phyloP scores from a whole-genome alignment of 768 basidiomycete species.

The Crassisporium funariophilum region DNA sequence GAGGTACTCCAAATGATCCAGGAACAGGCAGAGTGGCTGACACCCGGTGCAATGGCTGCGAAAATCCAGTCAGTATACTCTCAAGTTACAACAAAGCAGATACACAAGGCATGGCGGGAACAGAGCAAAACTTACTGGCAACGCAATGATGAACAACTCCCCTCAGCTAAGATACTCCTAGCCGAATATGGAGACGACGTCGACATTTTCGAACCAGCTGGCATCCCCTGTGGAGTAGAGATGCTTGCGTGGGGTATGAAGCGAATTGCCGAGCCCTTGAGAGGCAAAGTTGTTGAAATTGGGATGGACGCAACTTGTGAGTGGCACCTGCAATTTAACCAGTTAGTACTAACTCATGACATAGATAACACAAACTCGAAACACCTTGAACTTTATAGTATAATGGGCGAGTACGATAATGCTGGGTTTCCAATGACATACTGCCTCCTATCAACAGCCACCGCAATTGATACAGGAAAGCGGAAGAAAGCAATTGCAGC shows the following conservation, averaged over 20 bases:
- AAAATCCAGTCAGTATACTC: conserved; percentile 35
- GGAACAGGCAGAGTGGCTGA: conserved; percentile 22
- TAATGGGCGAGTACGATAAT: conserved; percentile 22
- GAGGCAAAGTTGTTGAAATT: conserved; percentile 21
- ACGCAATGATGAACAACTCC: conserved; percentile 21
- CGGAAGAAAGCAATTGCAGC: conserved; percentile 17
- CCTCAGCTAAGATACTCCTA: conserved; percentile 25
- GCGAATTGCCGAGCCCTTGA: conserved; percentile 14
- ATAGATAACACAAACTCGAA: conserved; percentile 25
- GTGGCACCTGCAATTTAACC: conserved; percentile 5
- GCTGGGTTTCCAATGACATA: conserved; percentile 26
- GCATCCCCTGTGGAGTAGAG: conserved; percentile 22
- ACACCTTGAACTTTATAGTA: conserved; percentile 24
- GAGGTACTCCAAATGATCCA: conserved; percentile 23
- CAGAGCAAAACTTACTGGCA: conserved; percentile 29
- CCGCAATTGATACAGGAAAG: conserved; percentile 20
- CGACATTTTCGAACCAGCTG: conserved; percentile 19
- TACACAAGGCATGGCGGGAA: conserved; percentile 27
- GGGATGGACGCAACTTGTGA: conserved; percentile 26
- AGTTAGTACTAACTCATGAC: conserved; percentile 1
- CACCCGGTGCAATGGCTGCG: conserved; percentile 28
- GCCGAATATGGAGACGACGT: conserved; percentile 21
- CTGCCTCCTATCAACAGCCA: conserved; percentile 24
- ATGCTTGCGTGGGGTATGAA: conserved; percentile 26
- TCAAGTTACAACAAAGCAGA: conserved; percentile 21